phyloP scores from a whole-genome alignment of 768 basidiomycete species.

The Asterophora lycoperdoides region DNA sequence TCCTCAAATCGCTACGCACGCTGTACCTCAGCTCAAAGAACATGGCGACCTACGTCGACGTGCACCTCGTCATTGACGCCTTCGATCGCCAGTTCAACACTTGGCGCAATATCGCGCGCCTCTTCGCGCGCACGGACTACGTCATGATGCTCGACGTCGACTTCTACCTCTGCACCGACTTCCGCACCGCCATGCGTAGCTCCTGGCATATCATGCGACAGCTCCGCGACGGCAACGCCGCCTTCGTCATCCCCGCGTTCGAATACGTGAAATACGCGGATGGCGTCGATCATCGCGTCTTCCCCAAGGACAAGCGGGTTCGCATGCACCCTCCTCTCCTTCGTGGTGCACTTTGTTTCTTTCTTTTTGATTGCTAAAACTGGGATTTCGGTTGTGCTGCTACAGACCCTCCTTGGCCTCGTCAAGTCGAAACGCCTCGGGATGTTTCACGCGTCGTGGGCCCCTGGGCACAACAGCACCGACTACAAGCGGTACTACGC shows the following conservation, averaged over 20 bases:
- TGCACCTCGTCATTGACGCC: constrained; percentile 80
- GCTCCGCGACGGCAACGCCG: constrained; percentile 57
- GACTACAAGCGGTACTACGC: constrained; percentile 69
- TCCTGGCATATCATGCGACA: constrained; percentile 38
- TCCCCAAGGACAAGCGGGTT: constrained; percentile 71
- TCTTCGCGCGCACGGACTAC: constrained; percentile 79
- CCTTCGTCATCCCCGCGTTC: constrained; percentile 82
- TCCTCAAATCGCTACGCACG: constrained; percentile 59
- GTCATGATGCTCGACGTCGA: constrained; percentile 93
- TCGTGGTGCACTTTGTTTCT: not conserved
- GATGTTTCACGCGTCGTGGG: constrained; percentile 79
- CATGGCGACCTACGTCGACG: constrained; percentile 71
- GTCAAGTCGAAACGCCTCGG: constrained; percentile 51
- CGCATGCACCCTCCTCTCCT: not conserved
- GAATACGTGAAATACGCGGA: constrained; percentile 68
- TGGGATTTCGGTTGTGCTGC: not conserved
- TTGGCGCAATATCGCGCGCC: constrained; percentile 82
- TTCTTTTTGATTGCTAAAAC: no score
- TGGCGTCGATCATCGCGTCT: constrained; percentile 51
- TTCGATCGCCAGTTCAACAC: constrained; percentile 86
- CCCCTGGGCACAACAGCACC: constrained; percentile 75
- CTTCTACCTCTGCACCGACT: constrained; percentile 81
- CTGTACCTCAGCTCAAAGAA: constrained; percentile 63
- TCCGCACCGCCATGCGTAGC: constrained; percentile 52
- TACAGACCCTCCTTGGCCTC: constrained; percentile 54